Base-by-base conservation (phyloP, 2,329 filamentous ascomycete genomes). In the Dothideomycetidae sp. region DNA sequence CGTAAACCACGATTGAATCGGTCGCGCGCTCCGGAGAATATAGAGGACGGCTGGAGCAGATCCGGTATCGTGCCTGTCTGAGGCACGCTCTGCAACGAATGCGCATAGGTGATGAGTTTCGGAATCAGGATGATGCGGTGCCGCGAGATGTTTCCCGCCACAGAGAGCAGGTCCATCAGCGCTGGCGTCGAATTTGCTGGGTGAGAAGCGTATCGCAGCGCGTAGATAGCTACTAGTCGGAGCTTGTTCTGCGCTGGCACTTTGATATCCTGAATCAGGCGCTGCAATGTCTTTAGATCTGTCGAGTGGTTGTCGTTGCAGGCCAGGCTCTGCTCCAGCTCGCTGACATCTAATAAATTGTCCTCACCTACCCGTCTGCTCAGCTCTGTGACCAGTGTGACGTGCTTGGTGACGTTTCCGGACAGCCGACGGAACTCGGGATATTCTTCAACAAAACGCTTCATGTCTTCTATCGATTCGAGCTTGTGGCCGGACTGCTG, bases 401-500 rank as follows among this genome's bases (percentile, higher is more conserved):
- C 92, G 55, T 98, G 90, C 55, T 98, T 98, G 62, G 86, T 96
- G 37, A 98, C 90, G 49, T 98, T 98, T 26, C 90, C 86, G 2
- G 90, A 94, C 1, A 98, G 73, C 52, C 94, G 93, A 41, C 90
- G 77, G 58, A 98, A 98, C 55, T 98, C 90, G 2, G 90, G 90
- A 54, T 96, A 98, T 53, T 98, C 90, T 58, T 98, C 90, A 39
- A 98, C 92, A 50, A 98, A 98, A 30, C 86, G 82, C 59, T 98
- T 98, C 92, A 98, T 98, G 56, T 98, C 90, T 39, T 80, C 71
- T 53, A 98, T 96, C 11, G 88, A 94, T 54, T 98, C 90, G 43
- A 98, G 86, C 53, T 93, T 90, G 55, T 85, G 82, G 50, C 78
- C 93, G 50, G 80, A 93, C 54, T 96, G 88, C n/a, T 88, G 93